Base-by-base conservation (phyloP, 495 filamentous ascomycete species). In the Aspergillus sclerotiicarbonarius region DNA sequence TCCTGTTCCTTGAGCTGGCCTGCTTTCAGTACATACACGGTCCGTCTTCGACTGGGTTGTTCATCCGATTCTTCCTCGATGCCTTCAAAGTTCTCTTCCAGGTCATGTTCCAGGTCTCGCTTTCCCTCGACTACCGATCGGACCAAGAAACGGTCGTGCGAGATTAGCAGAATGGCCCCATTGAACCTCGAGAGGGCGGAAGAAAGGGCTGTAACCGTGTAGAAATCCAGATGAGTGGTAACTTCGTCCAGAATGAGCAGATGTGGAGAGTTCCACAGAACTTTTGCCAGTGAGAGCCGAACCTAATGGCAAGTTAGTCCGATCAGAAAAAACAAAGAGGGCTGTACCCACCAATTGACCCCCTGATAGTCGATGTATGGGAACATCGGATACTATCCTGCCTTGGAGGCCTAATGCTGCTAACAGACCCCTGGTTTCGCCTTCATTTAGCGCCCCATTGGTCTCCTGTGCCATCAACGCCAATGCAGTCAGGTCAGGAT, bases 171-270 rank as follows among this genome's bases (percentile, higher is more conserved):
- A 4, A 92, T 79, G 0, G 89, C 89, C 0, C 90, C 90, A 31
- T 82, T 79, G 76, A 86, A 93, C 0, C 65, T 75, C 6, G 80
- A 73, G 59, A 95, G 70, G 10, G 85, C 88, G 33, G 80, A 77
- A 3, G 83, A 78, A 41, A 95, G 74, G 5, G 87, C 88, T 7
- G 77, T 79, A 30, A 92, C 88, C 3, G 87, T 90, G 67, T 91
- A 78, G 61, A 85, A 87, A 62, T 95, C 90, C 35, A 95, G 72
- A 74, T 93, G 90, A n/a, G 90, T 95, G 9, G 88, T 93, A 16
- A 88, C 85, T 67, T 95, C 90, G 64, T 95, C 90, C 8, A 95
- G 81, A 13, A 95, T 80, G 20, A 95, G 80, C 21, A 89, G 76
- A 29, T 91, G 89, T 46, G 90, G 90, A 10, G 78, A 73, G 39